Evolutionary conservation across 352 stramenopile species (phyloP).

Genomic region (Plasmopara viticola): DNA sequence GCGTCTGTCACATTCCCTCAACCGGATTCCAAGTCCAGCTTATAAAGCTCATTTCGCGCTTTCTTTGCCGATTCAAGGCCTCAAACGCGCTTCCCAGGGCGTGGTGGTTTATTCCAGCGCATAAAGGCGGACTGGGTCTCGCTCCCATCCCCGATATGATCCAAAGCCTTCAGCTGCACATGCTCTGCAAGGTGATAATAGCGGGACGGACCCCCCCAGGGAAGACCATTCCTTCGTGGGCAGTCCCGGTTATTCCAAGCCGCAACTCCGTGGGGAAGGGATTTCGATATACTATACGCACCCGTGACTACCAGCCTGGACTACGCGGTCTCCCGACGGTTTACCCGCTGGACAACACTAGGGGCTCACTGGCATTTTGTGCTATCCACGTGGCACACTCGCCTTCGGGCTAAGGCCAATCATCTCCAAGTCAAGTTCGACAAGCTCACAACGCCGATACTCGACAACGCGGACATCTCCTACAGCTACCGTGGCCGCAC

Average conservation of each 20-base stretch:
- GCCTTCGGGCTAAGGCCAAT: not conserved
- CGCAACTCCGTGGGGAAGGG: not conserved
- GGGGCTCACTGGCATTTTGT: not conserved
- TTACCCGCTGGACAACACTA: not conserved
- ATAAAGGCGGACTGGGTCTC: not conserved
- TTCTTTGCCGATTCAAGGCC: not conserved
- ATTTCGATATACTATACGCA: slow-evolving; percentile 1
- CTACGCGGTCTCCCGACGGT: not conserved
- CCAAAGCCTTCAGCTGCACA: not conserved
- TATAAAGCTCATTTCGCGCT: not conserved
- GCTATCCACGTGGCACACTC: not conserved
- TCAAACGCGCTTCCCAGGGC: not conserved
- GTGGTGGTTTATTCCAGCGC: not conserved
- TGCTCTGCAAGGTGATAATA: not conserved
- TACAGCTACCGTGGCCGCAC: not conserved
- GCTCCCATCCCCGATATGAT: not conserved
- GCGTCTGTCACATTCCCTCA: not conserved
- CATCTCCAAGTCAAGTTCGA: not conserved
- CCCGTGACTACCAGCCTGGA: not conserved
- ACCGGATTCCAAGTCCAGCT: slow-evolving; percentile 1
- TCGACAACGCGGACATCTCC: not conserved
- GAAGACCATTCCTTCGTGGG: not conserved
- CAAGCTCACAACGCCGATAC: not conserved
- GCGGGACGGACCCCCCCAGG: not conserved
- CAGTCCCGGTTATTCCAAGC: not conserved